Percentiles rank a stretch among this genome's conserved stretches.
phyloP scores from a whole-genome alignment of 2,329 filamentous ascomycete species.

The Penicillium corylophilum region DNA sequence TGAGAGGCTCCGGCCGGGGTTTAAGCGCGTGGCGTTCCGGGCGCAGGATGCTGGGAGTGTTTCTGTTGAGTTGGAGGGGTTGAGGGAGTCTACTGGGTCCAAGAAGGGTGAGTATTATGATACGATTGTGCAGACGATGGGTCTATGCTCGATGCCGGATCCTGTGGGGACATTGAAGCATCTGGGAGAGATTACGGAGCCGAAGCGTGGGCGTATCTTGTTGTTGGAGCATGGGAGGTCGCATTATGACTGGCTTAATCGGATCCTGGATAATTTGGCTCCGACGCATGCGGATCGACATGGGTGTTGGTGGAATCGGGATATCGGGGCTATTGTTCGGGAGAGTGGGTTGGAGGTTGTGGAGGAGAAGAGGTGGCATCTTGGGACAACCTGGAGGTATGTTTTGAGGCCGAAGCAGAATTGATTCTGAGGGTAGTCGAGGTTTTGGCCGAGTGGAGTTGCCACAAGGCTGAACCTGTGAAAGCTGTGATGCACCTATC shows the following conservation, averaged over 20 bases:
- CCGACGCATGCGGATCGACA: conserved; percentile 50
- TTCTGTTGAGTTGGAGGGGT: conserved; percentile 18
- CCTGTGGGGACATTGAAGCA: conserved; percentile 44
- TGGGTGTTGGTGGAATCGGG: conserved; percentile 55
- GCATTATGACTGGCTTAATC: conserved; percentile 48
- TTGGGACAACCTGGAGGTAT: conserved; percentile 51
- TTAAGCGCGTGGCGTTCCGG: conserved; percentile 33
- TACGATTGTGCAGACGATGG: conserved; percentile 53
- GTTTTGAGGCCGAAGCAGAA: conserved; percentile 35
- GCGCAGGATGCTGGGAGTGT: conserved; percentile 38
- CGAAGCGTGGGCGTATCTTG: conserved; percentile 43
- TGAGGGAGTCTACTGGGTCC: background rate
- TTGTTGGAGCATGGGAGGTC: conserved; percentile 52
- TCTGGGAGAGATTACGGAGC: conserved; percentile 41
- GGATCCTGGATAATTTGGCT: conserved; percentile 48
- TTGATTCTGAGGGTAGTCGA: background rate
- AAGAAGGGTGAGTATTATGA: conserved; percentile 36
- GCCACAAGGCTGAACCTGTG: background rate
- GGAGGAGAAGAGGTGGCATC: conserved; percentile 47
- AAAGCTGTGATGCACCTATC: background rate
- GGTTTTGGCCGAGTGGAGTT: background rate
- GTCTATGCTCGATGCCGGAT: conserved; percentile 49
- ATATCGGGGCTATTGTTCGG: conserved; percentile 49
- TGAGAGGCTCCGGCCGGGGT: conserved; percentile 33
- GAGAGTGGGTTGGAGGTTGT: conserved; percentile 50